Evolutionary conservation across 805 yeast genomes (phyloP).

Genomic region (Kazachstania psychrophila): DNA sequence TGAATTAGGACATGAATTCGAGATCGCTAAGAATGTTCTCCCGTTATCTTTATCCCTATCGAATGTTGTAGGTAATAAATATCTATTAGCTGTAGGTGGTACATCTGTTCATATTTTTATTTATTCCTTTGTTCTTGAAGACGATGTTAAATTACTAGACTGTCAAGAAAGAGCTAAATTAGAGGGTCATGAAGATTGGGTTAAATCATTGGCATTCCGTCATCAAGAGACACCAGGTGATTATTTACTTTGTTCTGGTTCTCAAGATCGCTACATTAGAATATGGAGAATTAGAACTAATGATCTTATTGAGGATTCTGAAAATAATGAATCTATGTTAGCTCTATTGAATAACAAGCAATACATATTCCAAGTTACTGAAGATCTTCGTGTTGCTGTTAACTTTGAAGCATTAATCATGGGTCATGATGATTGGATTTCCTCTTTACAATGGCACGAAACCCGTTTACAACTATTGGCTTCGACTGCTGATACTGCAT

Average conservation of each 20-base stretch:
- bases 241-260: constrained; percentile 72
- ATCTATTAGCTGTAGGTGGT: constrained; percentile 63
- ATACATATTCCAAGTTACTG: constrained; percentile 43
- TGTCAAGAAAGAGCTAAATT: constrained; percentile 43
- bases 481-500: constrained; percentile 85
- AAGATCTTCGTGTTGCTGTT: constrained; percentile 40
- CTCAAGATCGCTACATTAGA: constrained; percentile 87
- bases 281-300: constrained; percentile 69
- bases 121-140: constrained; percentile 35
- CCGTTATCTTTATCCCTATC: constrained; percentile 24
- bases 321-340: constrained; percentile 39
- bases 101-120: constrained; percentile 48
- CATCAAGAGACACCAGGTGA: constrained; percentile 38
- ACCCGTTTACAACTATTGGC: constrained; percentile 55
- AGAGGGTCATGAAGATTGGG: constrained; percentile 96
- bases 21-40: constrained; percentile 17
- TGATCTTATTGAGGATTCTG: constrained; percentile 46
- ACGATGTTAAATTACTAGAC: constrained; percentile 10
- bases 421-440: constrained; percentile 99
- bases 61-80: constrained; percentile 25
- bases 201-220: constrained; percentile 60
- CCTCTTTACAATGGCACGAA: constrained; percentile 70
- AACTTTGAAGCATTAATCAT: constrained; percentile 86
- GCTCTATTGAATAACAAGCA: constrained; percentile 61
- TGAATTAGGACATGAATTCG: constrained; percentile 18